Conservation (phyloP, 164 flowering plant species). For the Amborella trichopoda region DNA sequence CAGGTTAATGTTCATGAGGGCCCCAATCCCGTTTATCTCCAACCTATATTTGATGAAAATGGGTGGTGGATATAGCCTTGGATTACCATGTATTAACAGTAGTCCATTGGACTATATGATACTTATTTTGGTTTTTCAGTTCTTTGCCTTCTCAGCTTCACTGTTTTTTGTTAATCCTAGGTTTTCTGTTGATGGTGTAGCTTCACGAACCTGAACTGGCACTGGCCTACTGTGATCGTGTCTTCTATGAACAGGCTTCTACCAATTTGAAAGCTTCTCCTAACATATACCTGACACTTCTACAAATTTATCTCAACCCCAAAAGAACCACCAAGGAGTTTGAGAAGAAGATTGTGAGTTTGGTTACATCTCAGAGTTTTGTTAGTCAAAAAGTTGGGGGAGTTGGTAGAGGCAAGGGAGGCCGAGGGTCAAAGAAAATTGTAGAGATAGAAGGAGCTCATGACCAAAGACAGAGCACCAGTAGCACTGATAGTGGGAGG, state of each 20-base stretch:
- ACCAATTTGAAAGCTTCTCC: constrained; percentile 35
- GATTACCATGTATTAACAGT: too few species aligned
- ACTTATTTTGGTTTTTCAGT: too few species aligned
- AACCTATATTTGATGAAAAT: too few species aligned
- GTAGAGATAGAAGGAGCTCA: constrained; percentile 93
- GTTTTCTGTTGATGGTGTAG: constrained; percentile 25
- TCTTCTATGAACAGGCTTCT: constrained; percentile 29
- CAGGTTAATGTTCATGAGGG: too few species aligned
- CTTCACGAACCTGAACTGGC: constrained; percentile 92
- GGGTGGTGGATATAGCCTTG: too few species aligned
- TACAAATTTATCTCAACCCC: constrained; percentile 95
- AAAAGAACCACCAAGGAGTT: constrained; percentile 62
- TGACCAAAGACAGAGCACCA: constrained; percentile 39
- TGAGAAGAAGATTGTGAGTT: constrained; percentile 55
- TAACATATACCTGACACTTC: constrained; percentile 82
- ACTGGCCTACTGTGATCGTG: constrained; percentile 84
- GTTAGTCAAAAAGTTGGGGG: constrained; percentile 26
- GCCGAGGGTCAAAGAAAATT: constrained; percentile 58
- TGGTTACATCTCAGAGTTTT: constrained; percentile 35
- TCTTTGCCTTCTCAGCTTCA: constrained; percentile 1
- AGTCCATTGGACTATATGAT: too few species aligned
- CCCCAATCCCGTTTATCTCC: too few species aligned
- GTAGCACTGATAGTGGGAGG: constrained; percentile 76
- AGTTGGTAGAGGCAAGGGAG: constrained; percentile 34
- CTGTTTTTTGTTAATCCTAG: constrained; percentile 1